phyloP scores from a whole-genome alignment of 2,329 filamentous ascomycete species.

The Cladobotryum protrusum region DNA sequence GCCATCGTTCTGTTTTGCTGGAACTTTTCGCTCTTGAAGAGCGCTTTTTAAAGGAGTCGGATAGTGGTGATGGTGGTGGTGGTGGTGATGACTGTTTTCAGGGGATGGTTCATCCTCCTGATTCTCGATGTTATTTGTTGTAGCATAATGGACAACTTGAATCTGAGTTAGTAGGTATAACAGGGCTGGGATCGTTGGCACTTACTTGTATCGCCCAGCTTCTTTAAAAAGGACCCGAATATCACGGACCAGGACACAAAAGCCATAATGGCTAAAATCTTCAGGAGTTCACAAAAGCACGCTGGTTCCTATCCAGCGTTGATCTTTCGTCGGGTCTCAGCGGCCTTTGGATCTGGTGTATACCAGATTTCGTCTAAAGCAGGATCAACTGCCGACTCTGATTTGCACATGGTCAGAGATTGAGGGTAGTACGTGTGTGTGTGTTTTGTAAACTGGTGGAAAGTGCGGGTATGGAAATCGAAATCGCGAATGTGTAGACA shows the following conservation, averaged over 20 bases:
- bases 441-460: not conserved
- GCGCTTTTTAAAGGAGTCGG: no score
- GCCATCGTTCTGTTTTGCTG: no score
- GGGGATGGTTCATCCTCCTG: no score
- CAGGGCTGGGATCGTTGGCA: not conserved
- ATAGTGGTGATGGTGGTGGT: not conserved
- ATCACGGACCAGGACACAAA: not conserved
- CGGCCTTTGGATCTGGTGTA: no score
- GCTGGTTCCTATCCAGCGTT: not conserved
- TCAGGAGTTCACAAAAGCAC: not conserved
- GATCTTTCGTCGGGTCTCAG: not conserved
- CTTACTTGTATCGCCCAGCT: not conserved
- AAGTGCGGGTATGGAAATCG: not conserved
- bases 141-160: no score
- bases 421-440: no score
- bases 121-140: no score
- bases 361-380: not conserved
- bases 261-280: not conserved
- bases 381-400: no score
- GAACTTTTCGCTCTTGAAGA: no score
- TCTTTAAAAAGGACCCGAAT: not conserved
- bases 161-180: no score
- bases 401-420: no score
- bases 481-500: not conserved
- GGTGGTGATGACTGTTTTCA: no score